Evolutionary conservation across 176 grass and related monocot species (phyloP).

Genomic region (Tuctoria greenei): DNA sequence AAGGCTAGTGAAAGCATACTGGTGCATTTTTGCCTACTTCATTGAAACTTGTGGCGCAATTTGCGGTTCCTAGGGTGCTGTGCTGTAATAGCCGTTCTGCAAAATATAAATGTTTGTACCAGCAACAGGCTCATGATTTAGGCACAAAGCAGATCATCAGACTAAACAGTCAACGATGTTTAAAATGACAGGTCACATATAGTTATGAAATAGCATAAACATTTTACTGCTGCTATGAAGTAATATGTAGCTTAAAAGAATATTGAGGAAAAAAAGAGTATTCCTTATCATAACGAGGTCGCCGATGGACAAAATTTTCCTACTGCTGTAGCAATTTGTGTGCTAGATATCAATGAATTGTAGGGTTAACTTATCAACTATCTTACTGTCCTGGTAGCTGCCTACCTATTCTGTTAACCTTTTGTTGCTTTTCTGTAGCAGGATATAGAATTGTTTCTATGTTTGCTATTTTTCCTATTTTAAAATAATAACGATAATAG

Average conservation of each 20-base stretch:
- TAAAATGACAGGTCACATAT: background rate
- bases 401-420: background rate
- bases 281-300: background rate
- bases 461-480: background rate
- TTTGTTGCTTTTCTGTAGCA: background rate
- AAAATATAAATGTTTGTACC: background rate
- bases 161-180: background rate
- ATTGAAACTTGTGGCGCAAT: background rate
- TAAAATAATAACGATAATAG: background rate
- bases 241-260: background rate
- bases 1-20: background rate
- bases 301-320: background rate
- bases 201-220: background rate
- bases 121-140: background rate
- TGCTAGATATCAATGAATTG: background rate
- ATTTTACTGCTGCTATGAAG: background rate
- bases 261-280: background rate
- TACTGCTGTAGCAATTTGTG: background rate
- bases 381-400: background rate
- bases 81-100: background rate
- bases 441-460: background rate
- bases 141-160: slow-evolving; percentile 10
- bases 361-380: background rate
- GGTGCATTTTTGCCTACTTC: background rate
- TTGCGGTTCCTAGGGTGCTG: background rate